Base-by-base conservation (phyloP, 202 grass and related monocot genomes). In the Cymbopogon flexuosus region DNA sequence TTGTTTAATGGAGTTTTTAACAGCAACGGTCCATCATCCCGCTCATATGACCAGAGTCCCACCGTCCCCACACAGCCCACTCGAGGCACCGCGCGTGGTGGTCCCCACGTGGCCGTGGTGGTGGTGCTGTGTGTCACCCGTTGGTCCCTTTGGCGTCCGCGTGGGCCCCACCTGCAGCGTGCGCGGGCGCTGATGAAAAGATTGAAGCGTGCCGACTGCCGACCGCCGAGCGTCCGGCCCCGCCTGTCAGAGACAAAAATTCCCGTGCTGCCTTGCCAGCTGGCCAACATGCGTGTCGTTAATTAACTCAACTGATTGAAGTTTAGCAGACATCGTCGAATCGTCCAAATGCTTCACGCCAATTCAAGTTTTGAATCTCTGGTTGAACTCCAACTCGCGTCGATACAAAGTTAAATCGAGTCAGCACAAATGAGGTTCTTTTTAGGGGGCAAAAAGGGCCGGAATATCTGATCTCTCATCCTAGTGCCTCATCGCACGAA, bases 71-170 rank as follows among this genome's bases (percentile, higher is more conserved):
- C 70, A 42, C 81, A 27, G 70, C 15, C 54, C 63, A 45, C 76
- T 80, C 34, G 76, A 84, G 63, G 24, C 68, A 65, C 72, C 72
- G 66, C 73, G 86, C 56, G 70, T 81, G 87, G 56, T 84, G 87
- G 87, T 70, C 81, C 86, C 86, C 81, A 68, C 59, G 59, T 45
- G 79, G 73, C 21, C 36, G 64, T 54, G 72, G 42, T 40, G 56
- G 54, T n/a, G 42, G 12, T 47, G 65, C 18, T 60, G 65, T 23
- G 65, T 77, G 64, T 30, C 72, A 31, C 33, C 30, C 23, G 39
- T 61, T 40, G 73, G 41, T 78, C 19, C 30, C 21, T 37, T 37
- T 14, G 31, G 31, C 57, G 63, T 21, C 15, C 5, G 21, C 6
- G 10, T 69, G 79, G 62, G 21, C 68, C 85, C 75, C 19, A 0